Evolutionary conservation across 352 stramenopile species (phyloP), one percentile per base, ranked within the genome.

Genomic region (Phytophthora sp.): DNA sequence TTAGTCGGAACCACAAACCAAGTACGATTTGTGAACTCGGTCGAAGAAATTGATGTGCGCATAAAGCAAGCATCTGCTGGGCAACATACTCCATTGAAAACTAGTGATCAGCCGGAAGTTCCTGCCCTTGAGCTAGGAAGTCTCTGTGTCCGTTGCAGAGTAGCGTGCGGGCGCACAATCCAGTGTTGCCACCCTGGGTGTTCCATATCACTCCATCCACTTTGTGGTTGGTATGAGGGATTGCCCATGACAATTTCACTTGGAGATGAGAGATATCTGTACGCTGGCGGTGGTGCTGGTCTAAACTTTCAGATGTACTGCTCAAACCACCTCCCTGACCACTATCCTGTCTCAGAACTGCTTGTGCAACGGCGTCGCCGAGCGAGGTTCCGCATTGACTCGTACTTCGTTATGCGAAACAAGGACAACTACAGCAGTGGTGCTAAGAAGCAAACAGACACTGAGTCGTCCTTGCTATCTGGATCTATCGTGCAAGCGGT

Each of bases 211-310:
- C 96, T 92, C 23, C 89, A 97, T 57, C 82, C 89, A 17, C 68
- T 96, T 24, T 97, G 89, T 24, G 86, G 77, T 0, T 97, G 89
- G 89, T 97, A 84, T 57, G 83, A 89, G 21, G 89, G 89, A 6
- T 66, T 89, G 7, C 74, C 82, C 5, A 92, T 96, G 86, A 87
- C 69, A 2, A 76, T 91, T 42, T 70, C 62, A 1, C 62, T 86
- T 12, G 41, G 67, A 24, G 66, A 79, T 12, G 68, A 75, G 17
- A 65, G 82, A 23, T 91, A 83, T 27, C 53, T 94, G 15, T 94
- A 95, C 55, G 75, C 68, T 15, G 88, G 86, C 13, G 88, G 88
- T 8, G 88, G 88, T 17, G 74, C 82, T 41, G 88, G 88, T 1
- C 65, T 96, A 21, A 59, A 76, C 9, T 96, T 94, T 67, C 52